Percentiles rank a stretch among this genome's conserved stretches.
These are phyloP conservation scores for Pseudocohnilembus persalinus DNA, from an alignment of 169 alveolate species.

Conservation along the genomic window DNA sequence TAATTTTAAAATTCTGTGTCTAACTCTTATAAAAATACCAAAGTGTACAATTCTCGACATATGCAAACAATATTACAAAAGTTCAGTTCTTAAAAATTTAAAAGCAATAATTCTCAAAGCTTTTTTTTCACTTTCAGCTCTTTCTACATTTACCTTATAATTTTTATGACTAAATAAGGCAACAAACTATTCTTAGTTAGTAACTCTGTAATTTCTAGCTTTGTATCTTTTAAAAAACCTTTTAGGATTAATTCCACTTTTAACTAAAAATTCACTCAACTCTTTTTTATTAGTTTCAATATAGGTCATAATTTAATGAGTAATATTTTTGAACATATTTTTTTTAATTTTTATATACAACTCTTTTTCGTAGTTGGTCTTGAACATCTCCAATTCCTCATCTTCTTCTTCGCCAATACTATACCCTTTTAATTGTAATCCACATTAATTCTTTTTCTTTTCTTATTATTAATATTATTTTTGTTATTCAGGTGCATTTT, in stretches of 20 bases:
- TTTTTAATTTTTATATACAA: too few species aligned
- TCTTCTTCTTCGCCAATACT: too few species aligned
- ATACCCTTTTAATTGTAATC: too few species aligned
- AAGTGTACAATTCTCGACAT: background rate
- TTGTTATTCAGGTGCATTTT: too few species aligned
- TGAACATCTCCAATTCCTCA: too few species aligned
- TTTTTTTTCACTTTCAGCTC: background rate
- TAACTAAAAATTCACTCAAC: background rate
- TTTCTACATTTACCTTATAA: background rate
- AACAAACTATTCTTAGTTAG: background rate
- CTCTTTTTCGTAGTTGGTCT: too few species aligned
- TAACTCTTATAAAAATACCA: background rate
- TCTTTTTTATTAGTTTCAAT: background rate
- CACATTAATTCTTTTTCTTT: too few species aligned
- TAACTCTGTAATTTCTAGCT: background rate
- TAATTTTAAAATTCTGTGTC: background rate
- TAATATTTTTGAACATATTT: background rate
- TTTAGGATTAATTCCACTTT: background rate
- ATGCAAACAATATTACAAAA: background rate
- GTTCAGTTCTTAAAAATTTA: background rate
- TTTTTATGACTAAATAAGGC: background rate
- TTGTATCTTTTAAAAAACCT: background rate
- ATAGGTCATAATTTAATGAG: background rate
- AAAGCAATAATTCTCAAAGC: background rate
- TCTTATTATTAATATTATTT: too few species aligned